Percentiles rank a stretch among this genome's conserved stretches.
Evolutionary conservation across 352 stramenopile species (phyloP).

Genomic region (Phytopythium litorale): DNA sequence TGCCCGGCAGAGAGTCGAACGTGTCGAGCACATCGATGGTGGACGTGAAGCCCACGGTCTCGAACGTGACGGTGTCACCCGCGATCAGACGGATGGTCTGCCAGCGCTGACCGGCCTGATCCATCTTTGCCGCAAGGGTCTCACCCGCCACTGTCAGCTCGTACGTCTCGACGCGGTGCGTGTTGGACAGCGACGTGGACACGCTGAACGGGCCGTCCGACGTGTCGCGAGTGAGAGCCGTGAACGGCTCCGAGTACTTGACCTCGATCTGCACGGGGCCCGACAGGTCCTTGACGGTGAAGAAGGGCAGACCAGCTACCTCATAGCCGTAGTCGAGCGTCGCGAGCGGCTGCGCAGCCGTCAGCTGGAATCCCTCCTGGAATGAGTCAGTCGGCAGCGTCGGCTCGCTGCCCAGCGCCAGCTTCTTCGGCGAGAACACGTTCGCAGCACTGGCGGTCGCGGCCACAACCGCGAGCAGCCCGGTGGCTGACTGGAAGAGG

Average conservation of each 20-base stretch:
- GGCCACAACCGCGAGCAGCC: neutral
- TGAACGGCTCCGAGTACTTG: slow-evolving; percentile 29
- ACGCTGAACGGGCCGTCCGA: slow-evolving; percentile 23
- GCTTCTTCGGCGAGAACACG: slow-evolving; percentile 26
- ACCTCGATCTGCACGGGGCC: slow-evolving; percentile 25
- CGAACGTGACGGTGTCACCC: slow-evolving; percentile 22
- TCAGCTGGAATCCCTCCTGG: slow-evolving; percentile 17
- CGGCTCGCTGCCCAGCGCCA: slow-evolving; percentile 14
- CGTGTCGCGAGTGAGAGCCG: slow-evolving; percentile 15
- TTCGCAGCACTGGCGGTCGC: slow-evolving; percentile 11
- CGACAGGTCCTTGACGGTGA: slow-evolving; percentile 16
- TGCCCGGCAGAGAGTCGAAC: slow-evolving; percentile 18
- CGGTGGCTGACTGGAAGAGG: neutral
- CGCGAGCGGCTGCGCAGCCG: slow-evolving; percentile 11
- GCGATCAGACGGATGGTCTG: slow-evolving; percentile 20
- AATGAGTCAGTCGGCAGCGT: slow-evolving; percentile 12
- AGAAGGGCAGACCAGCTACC: slow-evolving; percentile 26
- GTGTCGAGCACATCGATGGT: slow-evolving; percentile 24
- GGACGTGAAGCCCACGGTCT: slow-evolving; percentile 19
- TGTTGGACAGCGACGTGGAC: slow-evolving; percentile 18
- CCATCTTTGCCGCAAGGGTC: slow-evolving; percentile 20
- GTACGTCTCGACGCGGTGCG: slow-evolving; percentile 25
- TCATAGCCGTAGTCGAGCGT: slow-evolving; percentile 30
- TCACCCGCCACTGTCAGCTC: slow-evolving; percentile 15
- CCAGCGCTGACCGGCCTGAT: slow-evolving; percentile 23